Evolutionary conservation across 768 basidiomycete genomes (phyloP).

Genomic region (Lentinus brumalis): DNA sequence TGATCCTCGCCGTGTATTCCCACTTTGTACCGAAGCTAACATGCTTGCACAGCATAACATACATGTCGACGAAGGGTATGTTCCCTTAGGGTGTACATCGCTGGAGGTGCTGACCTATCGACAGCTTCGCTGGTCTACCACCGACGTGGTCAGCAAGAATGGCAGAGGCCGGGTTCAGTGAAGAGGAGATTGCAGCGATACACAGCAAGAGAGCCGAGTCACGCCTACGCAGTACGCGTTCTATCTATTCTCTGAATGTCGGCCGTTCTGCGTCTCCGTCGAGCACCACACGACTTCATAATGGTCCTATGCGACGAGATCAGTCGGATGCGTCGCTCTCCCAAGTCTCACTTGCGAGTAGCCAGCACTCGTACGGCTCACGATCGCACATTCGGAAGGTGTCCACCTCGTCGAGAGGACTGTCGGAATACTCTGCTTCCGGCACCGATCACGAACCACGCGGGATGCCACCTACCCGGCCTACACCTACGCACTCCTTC

Average conservation of each 20-base stretch:
- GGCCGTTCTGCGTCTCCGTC: constrained; percentile 14
- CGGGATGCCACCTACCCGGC: constrained; percentile 8
- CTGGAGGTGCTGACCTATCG: constrained; percentile 1
- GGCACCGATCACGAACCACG: constrained; percentile 3
- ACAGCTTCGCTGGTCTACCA: constrained; percentile 64
- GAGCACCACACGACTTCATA: constrained; percentile 7
- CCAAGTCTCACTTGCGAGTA: constrained; percentile 20
- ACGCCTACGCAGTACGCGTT: constrained; percentile 20
- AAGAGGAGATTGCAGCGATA: constrained; percentile 69
- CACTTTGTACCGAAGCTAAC: background rate
- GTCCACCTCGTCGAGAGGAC: constrained; percentile 14
- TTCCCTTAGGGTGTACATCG: constrained; percentile 15
- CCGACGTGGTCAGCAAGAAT: constrained; percentile 73
- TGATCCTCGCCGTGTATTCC: background rate
- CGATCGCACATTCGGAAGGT: constrained; percentile 15
- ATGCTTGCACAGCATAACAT: constrained; percentile 59
- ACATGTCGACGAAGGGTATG: constrained; percentile 76
- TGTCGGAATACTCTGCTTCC: constrained; percentile 9
- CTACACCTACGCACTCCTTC: constrained; percentile 15
- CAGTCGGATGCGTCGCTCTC: constrained; percentile 21
- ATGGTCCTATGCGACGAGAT: constrained; percentile 14
- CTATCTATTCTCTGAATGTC: constrained; percentile 22
- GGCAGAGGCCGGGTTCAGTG: constrained; percentile 59
- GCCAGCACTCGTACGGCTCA: constrained; percentile 16
- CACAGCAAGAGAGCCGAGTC: constrained; percentile 40